Conservation (phyloP, 192 early-diverging fungal species). For the Entomortierella beljakovae region DNA sequence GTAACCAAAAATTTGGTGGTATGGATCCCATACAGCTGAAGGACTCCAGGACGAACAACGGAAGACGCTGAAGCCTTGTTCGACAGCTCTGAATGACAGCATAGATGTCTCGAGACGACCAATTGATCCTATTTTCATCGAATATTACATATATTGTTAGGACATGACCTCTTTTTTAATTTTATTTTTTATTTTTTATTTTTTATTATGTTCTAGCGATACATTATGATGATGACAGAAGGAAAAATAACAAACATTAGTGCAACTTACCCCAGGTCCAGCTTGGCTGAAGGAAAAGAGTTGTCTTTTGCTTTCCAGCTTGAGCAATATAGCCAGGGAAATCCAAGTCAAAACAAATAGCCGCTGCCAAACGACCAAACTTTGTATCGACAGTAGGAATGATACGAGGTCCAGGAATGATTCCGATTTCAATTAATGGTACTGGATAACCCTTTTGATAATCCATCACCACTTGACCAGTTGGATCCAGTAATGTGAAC, state of each 20-base stretch:
- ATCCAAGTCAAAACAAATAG: conserved; percentile 63
- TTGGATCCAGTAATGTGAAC: conserved; percentile 47
- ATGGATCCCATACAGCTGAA: conserved; percentile 53
- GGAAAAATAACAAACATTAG: too few species aligned
- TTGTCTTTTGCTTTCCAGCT: conserved; percentile 55
- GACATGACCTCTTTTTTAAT: not conserved
- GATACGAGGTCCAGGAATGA: conserved; percentile 40
- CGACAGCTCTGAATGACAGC: conserved; percentile 55
- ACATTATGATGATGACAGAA: too few species aligned
- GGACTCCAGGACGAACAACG: conserved; percentile 58
- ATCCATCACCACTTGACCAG: conserved; percentile 39
- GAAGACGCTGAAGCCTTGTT: conserved; percentile 59
- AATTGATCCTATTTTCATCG: conserved; percentile 39
- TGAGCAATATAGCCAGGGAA: conserved; percentile 57
- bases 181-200: not conserved
- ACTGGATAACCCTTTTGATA: conserved; percentile 63
- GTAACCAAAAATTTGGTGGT: conserved; percentile 49
- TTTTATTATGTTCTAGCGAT: too few species aligned
- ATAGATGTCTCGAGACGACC: conserved; percentile 54
- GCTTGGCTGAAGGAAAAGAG: conserved; percentile 59
- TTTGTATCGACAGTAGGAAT: conserved; percentile 49
- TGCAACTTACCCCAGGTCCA: conserved; percentile 56
- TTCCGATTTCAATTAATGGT: conserved; percentile 48
- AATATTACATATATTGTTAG: not conserved
- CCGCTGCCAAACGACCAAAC: conserved; percentile 51